Percentiles rank a stretch among this genome's conserved stretches.
Conservation (phyloP, 805 yeast species). For the Metschnikowia colocasiae region DNA sequence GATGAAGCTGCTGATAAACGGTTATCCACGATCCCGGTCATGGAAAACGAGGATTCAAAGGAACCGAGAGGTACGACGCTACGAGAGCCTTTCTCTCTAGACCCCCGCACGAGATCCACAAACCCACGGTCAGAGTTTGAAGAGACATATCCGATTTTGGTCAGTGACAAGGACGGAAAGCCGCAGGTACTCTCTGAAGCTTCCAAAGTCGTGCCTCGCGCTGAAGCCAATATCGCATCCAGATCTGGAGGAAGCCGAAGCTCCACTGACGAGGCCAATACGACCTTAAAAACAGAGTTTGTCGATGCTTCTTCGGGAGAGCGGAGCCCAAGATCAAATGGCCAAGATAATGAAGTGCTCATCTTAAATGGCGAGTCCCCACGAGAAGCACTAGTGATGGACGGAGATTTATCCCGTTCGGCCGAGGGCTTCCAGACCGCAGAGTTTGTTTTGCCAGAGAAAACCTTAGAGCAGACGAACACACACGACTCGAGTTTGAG, state of each 20-base stretch:
- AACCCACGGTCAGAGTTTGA: not conserved
- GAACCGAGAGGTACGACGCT: no score
- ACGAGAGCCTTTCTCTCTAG: not conserved
- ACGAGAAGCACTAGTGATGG: not conserved
- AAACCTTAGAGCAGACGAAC: not conserved
- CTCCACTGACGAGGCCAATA: not conserved
- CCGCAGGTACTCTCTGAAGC: not conserved
- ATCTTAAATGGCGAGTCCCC: not conserved
- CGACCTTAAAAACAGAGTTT: not conserved
- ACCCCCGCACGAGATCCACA: not conserved
- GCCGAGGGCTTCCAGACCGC: not conserved
- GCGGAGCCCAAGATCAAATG: not conserved
- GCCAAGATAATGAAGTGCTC: not conserved
- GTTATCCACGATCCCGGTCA: slow-evolving; percentile 1
- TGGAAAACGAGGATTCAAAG: not conserved
- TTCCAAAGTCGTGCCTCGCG: not conserved
- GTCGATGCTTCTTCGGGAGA: not conserved
- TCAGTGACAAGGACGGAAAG: not conserved
- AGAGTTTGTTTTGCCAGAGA: not conserved
- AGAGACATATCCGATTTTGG: not conserved
- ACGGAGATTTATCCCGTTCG: not conserved
- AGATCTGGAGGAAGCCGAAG: not conserved
- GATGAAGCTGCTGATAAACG: slow-evolving; percentile 9
- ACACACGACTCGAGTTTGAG: not conserved
- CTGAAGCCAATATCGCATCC: not conserved